Base-by-base conservation (phyloP, 495 filamentous ascomycete species). In the Xylaria castorea region DNA sequence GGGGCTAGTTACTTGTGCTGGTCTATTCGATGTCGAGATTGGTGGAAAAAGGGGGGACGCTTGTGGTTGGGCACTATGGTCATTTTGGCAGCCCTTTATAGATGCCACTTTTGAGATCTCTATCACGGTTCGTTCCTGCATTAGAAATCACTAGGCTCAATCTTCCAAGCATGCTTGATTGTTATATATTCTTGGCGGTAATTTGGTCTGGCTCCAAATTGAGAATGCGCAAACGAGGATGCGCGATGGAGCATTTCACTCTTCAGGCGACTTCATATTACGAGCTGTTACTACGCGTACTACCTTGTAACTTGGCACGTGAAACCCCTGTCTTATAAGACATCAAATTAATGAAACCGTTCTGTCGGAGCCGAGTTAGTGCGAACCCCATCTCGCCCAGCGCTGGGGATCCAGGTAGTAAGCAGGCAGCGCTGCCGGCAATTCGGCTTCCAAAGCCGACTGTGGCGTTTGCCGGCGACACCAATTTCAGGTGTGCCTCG, bases 401-500 rank as follows among this genome's bases (percentile, higher is more conserved):
- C 20, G 61, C 62, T 65, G 46, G 44, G 46, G 2, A 12, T 6
- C 30, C 14, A 36, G 46, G 30, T 9, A 44, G 30, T 46, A 32
- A 53, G 16, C 18, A 65, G n/a, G 42, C 46, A 66, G 46, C 27
- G 64, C 2, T 66, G 7, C 18, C 64, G 64, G 64, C 64, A 66
- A 51, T 30, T 14, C 64, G 64, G 64, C 44, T 66, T 66, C 40
- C 16, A 7, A 44, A 66, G 64, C 64, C 64, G 64, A 53, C 64
- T 38, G 64, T 66, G 64, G 64, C 62, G 62, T 32, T 48, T 30
- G 5, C 16, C 5, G 25, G 48, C n/a, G 25, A 51, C 6, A 48
- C 44, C 44, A 48, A 48, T 5, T 48, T 48, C 44, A 51, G 48
- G 48, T 51, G n/a, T 51, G n/a, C n/a, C n/a, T 51, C 44, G 27